Conservation (phyloP, 305 asterid species). For the Vinca major region DNA sequence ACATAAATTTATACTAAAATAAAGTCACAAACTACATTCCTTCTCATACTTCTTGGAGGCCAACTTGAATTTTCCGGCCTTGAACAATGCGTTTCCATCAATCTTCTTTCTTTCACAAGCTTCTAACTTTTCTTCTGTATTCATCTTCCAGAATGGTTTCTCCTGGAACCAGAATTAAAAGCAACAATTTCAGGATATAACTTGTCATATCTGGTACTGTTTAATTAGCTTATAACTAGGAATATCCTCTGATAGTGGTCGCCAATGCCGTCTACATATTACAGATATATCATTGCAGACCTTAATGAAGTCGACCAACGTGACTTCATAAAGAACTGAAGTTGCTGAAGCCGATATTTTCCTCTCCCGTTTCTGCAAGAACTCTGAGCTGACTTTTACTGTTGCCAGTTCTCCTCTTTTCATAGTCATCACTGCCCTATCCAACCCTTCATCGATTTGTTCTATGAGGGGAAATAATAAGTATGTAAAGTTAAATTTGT, state of each 20-base stretch:
- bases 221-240: too few relatives aligned
- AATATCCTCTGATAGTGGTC: too few relatives aligned
- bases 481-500: too few relatives aligned
- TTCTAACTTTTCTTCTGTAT: conserved; percentile 33
- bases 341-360: conserved; percentile 4
- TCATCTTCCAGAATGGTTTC: conserved; percentile 63
- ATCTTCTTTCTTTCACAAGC: conserved; percentile 32
- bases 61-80: conserved; percentile 35
- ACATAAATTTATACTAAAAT: too few relatives aligned
- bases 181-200: neutral
- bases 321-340: conserved; percentile 34
- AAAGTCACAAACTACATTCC: too few relatives aligned
- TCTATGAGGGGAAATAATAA: too few relatives aligned
- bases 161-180: conserved; percentile 22
- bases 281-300: conserved; percentile 10
- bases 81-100: conserved; percentile 45
- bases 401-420: conserved; percentile 53
- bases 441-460: conserved; percentile 37
- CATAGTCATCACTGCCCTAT: conserved; percentile 51
- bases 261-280: too few relatives aligned
- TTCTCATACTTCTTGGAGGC: conserved; percentile 54
- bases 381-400: conserved; percentile 31
- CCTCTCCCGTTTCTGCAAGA: conserved; percentile 8
- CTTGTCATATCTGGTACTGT: too few relatives aligned
- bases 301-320: conserved; percentile 44